These are phyloP conservation scores for Erucastrum elatum DNA, from an alignment of 345 rosid species.

Conservation along the genomic window DNA sequence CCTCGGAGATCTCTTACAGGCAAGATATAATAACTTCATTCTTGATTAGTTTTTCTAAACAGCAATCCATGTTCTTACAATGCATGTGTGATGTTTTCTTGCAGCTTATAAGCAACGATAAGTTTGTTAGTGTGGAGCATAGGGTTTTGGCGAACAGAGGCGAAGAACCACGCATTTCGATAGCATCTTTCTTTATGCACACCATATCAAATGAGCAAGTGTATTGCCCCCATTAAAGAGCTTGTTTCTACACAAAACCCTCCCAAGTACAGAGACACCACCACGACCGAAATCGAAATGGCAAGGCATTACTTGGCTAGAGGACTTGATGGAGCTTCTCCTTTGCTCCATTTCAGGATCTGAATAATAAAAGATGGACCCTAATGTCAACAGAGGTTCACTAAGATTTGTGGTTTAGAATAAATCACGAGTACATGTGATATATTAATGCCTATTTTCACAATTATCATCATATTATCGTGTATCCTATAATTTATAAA, in stretches of 20 bases:
- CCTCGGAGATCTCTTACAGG: slow-evolving; percentile 59
- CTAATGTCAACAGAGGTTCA: not conserved
- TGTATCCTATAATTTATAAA: too few relatives aligned
- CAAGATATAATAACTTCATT: not conserved
- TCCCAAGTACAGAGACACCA: not conserved
- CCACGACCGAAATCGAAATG: slow-evolving; percentile 33
- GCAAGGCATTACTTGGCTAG: slow-evolving; percentile 17
- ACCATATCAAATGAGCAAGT: slow-evolving; percentile 20
- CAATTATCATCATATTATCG: too few relatives aligned
- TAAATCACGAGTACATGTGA: too few relatives aligned
- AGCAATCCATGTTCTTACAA: not conserved
- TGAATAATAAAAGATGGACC: not conserved
- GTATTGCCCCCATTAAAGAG: not conserved
- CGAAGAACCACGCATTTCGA: slow-evolving; percentile 42
- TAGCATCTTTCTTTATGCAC: slow-evolving; percentile 33
- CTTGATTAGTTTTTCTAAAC: not conserved
- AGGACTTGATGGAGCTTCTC: slow-evolving; percentile 39
- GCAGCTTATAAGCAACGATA: slow-evolving; percentile 47
- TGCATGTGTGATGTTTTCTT: not conserved
- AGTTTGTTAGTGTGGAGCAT: slow-evolving; percentile 48
- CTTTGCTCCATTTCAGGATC: slow-evolving; percentile 14
- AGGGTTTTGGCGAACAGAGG: slow-evolving; percentile 41
- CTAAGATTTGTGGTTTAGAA: not conserved
- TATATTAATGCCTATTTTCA: too few relatives aligned
- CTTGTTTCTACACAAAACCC: slow-evolving; percentile 39